A percentile compares a stretch with the other conserved stretches of the same genome.
phyloP scores from a whole-genome alignment of 2,329 filamentous ascomycete species.

The Arthrinium puccinioides region DNA sequence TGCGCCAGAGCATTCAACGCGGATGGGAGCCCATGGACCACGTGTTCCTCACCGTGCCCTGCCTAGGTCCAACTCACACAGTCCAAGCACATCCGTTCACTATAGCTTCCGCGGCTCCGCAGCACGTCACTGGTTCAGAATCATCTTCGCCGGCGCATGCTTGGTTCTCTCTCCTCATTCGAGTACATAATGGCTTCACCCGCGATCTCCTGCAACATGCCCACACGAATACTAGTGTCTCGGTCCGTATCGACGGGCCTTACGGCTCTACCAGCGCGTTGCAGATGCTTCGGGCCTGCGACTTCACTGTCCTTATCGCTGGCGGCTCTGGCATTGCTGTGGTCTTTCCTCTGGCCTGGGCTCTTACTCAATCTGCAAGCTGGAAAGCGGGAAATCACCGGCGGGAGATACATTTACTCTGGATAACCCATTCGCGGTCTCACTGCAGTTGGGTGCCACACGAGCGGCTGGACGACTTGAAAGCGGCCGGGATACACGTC shows the following conservation, averaged over 20 bases:
- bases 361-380: slow-evolving; percentile 26
- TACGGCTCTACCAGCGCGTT: slow-evolving; percentile 54
- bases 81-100: slow-evolving; percentile 62
- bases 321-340: slow-evolving; percentile 61
- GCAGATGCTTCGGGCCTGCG: slow-evolving; percentile 39
- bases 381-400: slow-evolving; percentile 5
- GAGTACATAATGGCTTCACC: slow-evolving; percentile 54
- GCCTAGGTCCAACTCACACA: slow-evolving; percentile 40
- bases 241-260: slow-evolving; percentile 54
- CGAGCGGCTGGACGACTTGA: slow-evolving; percentile 40
- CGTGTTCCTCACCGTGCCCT: slow-evolving; percentile 54
- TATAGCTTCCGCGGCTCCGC: slow-evolving; percentile 52
- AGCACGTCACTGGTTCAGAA: background rate
- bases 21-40: slow-evolving; percentile 59
- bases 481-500: slow-evolving; percentile 41
- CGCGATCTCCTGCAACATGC: slow-evolving; percentile 45
- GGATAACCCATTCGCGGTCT: slow-evolving; percentile 46
- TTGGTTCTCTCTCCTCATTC: slow-evolving; percentile 50
- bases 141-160: slow-evolving; percentile 28
- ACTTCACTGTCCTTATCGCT: slow-evolving; percentile 48
- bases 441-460: slow-evolving; percentile 48
- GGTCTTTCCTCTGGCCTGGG: slow-evolving; percentile 51
- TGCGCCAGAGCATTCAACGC: slow-evolving; percentile 28
- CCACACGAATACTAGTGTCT: slow-evolving; percentile 30
- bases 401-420: slow-evolving; percentile 44